These are phyloP conservation scores for Elaeis guineensis DNA, from an alignment of 176 grass and related monocot species.

Conservation along the genomic window DNA sequence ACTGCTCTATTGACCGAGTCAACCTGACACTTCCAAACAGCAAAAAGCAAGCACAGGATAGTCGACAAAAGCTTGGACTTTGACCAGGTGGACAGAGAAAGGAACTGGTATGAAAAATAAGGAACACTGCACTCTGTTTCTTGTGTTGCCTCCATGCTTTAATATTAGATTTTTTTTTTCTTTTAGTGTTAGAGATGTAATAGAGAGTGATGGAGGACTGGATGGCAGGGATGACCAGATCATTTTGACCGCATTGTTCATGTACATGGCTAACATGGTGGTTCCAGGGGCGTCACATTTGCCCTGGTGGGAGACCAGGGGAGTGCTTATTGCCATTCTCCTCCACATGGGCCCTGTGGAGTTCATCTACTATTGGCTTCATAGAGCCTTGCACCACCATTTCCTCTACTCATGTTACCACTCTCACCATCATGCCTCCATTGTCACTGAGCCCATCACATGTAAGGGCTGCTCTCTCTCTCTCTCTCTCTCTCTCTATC, in stretches of 20 bases:
- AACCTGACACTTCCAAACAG: no score
- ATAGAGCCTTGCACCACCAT: constrained; percentile 82
- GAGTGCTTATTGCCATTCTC: constrained; percentile 28
- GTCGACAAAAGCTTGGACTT: constrained; percentile 14
- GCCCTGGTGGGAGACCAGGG: constrained; percentile 51
- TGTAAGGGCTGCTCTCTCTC: constrained; percentile 31
- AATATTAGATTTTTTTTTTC: no score
- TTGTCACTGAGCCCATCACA: constrained; percentile 84
- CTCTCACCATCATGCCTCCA: constrained; percentile 80
- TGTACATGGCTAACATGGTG: constrained; percentile 25
- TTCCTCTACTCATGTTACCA: constrained; percentile 92
- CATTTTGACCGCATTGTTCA: constrained; percentile 55
- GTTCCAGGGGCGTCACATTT: constrained; percentile 16
- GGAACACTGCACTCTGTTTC: no score
- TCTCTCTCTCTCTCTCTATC: no score
- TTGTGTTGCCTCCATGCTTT: no score
- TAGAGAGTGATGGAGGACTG: background rate
- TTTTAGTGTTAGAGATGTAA: background rate
- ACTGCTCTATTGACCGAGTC: no score
- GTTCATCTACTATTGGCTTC: constrained; percentile 97
- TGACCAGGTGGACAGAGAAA: constrained; percentile 1
- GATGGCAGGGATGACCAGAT: constrained; percentile 76
- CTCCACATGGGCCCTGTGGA: constrained; percentile 60
- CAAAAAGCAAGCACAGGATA: constrained; percentile 3
- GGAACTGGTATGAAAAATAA: no score